Percentiles rank a stretch among this genome's conserved stretches.
Conservation (phyloP, 208 protist species). For the Trypanosoma mega region DNA sequence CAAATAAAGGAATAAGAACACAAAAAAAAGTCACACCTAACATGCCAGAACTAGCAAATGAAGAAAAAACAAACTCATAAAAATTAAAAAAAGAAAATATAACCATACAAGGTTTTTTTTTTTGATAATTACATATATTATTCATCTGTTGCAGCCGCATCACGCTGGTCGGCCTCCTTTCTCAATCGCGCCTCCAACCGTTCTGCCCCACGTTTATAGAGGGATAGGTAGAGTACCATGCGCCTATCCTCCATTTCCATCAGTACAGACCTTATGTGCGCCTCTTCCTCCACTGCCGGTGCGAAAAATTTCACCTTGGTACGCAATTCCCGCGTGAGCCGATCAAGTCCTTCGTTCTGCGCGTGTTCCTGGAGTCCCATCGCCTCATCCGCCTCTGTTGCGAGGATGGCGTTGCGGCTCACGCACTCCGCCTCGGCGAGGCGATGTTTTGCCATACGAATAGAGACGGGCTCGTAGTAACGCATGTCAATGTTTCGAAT, state of each 20-base stretch:
- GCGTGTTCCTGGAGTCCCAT: not conserved
- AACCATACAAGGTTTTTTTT: too few relatives aligned
- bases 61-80: not conserved
- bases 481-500: constrained; percentile 21
- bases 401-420: constrained; percentile 1
- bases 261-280: not conserved
- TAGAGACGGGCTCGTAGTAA: constrained; percentile 16
- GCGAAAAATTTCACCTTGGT: not conserved
- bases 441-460: constrained; percentile 25
- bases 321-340: not conserved
- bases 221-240: constrained; percentile 9
- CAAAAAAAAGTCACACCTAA: constrained; percentile 9
- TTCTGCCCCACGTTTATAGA: constrained; percentile 7
- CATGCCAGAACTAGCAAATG: too few relatives aligned
- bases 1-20: constrained; percentile 11
- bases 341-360: not conserved
- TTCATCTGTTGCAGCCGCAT: too few relatives aligned
- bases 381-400: constrained; percentile 1
- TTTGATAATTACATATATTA: too few relatives aligned
- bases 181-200: not conserved
- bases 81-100: not conserved
- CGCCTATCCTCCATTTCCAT: constrained; percentile 9
- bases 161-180: too few relatives aligned
- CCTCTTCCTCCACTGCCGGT: constrained; percentile 9
- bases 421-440: constrained; percentile 9